Evolutionary conservation across 2,329 filamentous ascomycete species (phyloP).

Genomic region (Arthrobotrys sinensis): DNA sequence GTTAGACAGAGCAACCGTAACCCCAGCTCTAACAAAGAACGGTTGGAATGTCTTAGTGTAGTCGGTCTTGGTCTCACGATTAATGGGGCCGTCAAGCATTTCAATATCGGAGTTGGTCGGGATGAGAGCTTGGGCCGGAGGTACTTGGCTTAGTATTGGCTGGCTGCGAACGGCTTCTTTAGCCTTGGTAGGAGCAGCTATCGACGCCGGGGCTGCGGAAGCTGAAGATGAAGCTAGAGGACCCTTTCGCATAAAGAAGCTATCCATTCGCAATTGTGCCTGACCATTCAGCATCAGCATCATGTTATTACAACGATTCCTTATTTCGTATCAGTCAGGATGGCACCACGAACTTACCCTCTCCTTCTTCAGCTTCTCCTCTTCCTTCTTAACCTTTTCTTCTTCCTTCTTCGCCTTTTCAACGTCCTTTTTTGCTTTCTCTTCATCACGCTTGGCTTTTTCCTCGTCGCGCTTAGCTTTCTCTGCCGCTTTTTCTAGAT

Average conservation of each 20-base stretch:
- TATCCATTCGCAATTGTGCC: slow-evolving; percentile 71
- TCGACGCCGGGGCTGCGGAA: slow-evolving; percentile 40
- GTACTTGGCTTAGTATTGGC: slow-evolving; percentile 24
- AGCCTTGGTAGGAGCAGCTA: slow-evolving; percentile 56
- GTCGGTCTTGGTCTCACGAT: slow-evolving; percentile 65
- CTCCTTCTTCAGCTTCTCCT: slow-evolving; percentile 69
- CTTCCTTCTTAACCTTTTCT: slow-evolving; percentile 65
- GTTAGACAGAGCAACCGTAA: slow-evolving; percentile 76
- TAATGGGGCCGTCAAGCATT: slow-evolving; percentile 57
- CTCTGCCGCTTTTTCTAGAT: slow-evolving; percentile 65
- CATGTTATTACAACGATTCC: neutral
- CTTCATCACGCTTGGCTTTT: slow-evolving; percentile 66
- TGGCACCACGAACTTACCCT: neutral
- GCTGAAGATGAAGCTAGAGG: slow-evolving; percentile 58
- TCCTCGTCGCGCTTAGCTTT: slow-evolving; percentile 70
- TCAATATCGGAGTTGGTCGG: slow-evolving; percentile 62
- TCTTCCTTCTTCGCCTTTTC: slow-evolving; percentile 66
- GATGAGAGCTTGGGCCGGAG: neutral
- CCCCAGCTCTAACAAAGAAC: slow-evolving; percentile 83
- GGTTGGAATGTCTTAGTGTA: slow-evolving; percentile 83
- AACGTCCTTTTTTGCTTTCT: slow-evolving; percentile 69
- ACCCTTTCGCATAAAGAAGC: slow-evolving; percentile 70
- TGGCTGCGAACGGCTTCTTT: slow-evolving; percentile 27
- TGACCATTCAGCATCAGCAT: slow-evolving; percentile 61
- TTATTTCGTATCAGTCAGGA: slow-evolving; percentile 18